Evolutionary conservation across 2,329 filamentous ascomycete genomes (phyloP), one percentile per base, ranked within the genome.

Genomic region (Alternaria sp.): DNA sequence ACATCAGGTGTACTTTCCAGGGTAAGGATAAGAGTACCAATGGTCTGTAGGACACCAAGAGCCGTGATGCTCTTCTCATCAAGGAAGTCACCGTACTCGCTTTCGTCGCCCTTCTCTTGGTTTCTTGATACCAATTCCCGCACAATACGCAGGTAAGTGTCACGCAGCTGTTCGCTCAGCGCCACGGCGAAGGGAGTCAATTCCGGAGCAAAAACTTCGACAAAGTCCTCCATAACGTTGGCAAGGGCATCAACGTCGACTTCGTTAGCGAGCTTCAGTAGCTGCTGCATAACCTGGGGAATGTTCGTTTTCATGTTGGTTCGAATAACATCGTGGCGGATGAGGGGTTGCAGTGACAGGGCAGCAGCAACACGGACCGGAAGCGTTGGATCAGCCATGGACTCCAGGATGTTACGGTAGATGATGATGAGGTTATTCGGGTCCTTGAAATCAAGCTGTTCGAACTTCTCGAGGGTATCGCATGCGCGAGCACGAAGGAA

Each of bases 141-240:
- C 48, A 99, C 90, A 66, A 99, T 97, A 57, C 95, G 88, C 67
- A 99, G 86, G 73, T 99, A 99, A 0, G 95, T 99, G 74, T 99
- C 95, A 43, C 94, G 90, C 48, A 99, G 85, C 80, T 99, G 95
- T 81, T 98, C 94, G 74, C 93, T 97, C 4, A 99, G 85, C 5
- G 95, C 95, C 32, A 99, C 94, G 11, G 95, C 95, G 73, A 99
- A 99, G 3, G 95, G 95, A 6, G 95, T 98, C 47, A 99, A 86
- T 78, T 99, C 95, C 3, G 93, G 87, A n/a, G 95, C 94, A 75
- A 99, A 99, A 3, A 98, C 94, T 79, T 99, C 95, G 46, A 99
- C 95, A 75, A 99, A 99, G 75, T 99, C 95, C 80, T 99, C 95
- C 95, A 99, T 99, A 39, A 99, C 95, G 74, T 98, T 98, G 22